Evolutionary conservation across 78 protist species (phyloP).

Genomic region (Cyanophora paradoxa): DNA sequence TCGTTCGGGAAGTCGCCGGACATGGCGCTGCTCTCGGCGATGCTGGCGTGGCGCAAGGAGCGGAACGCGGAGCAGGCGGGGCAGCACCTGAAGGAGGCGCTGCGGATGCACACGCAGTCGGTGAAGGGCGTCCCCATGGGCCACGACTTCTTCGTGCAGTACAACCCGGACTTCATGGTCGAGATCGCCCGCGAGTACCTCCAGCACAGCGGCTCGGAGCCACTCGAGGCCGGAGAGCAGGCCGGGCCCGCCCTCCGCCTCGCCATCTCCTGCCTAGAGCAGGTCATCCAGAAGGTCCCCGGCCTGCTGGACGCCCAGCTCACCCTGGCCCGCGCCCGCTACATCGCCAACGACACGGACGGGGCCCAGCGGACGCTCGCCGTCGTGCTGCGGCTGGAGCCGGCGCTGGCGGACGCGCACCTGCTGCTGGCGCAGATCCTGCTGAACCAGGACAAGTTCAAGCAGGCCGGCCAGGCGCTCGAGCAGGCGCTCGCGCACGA

Average conservation of each 20-base stretch:
- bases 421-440: slow-evolving; percentile 49
- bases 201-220: slow-evolving; percentile 23
- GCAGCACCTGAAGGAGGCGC: slow-evolving; percentile 12
- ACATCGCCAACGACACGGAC: slow-evolving; percentile 10
- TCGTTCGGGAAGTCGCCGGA: not conserved
- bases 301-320: slow-evolving; percentile 32
- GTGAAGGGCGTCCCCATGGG: not conserved
- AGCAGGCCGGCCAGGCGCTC: slow-evolving; percentile 29
- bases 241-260: not conserved
- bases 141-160: not conserved
- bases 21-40: slow-evolving; percentile 1
- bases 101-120: not conserved
- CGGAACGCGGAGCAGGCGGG: not conserved
- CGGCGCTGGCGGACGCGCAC: slow-evolving; percentile 23
- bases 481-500: slow-evolving; percentile 35
- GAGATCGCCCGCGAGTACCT: slow-evolving; percentile 30
- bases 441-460: not conserved
- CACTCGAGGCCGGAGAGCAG: not conserved
- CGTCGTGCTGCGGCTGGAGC: not conserved
- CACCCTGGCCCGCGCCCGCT: slow-evolving; percentile 22
- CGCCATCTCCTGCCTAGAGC: slow-evolving; percentile 10
- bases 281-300: slow-evolving; percentile 1
- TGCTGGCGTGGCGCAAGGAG: slow-evolving; percentile 1
- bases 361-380: slow-evolving; percentile 6
- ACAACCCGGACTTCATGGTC: slow-evolving; percentile 44